These are phyloP conservation scores for Diutina pseudorugosa DNA, from an alignment of 1,139 yeast species.

Conservation along the genomic window DNA sequence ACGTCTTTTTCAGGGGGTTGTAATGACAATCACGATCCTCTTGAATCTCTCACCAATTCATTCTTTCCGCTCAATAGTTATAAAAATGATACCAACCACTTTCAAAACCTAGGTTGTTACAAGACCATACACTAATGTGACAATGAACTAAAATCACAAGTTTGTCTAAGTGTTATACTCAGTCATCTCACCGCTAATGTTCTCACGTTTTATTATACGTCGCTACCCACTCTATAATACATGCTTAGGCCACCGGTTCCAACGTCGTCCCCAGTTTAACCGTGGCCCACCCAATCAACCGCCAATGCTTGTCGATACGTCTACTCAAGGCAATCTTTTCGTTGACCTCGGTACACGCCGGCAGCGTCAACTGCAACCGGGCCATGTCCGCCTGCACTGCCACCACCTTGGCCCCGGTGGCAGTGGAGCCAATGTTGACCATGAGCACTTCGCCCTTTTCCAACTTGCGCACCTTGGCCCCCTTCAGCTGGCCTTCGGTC, in stretches of 20 bases:
- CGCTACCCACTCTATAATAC: neutral
- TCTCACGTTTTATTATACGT: neutral
- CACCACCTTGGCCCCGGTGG: constrained; percentile 97
- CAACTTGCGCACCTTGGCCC: constrained; percentile 88
- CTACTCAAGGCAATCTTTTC: constrained; percentile 98
- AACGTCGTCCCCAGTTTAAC: constrained; percentile 89
- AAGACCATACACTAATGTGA: too few relatives aligned
- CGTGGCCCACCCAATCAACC: constrained; percentile 99
- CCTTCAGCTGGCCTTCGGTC: constrained; percentile 93
- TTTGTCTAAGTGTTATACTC: too few relatives aligned
- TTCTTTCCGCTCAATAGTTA: too few relatives aligned
- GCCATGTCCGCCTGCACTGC: constrained; percentile 99
- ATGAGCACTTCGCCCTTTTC: constrained; percentile 91
- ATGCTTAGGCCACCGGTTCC: constrained; percentile 42
- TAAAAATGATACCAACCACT: too few relatives aligned
- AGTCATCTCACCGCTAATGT: neutral
- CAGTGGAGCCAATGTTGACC: constrained; percentile 99
- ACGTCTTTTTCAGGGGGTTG: too few relatives aligned
- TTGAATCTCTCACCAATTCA: too few relatives aligned
- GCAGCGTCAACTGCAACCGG: constrained; percentile 88
- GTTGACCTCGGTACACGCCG: constrained; percentile 96
- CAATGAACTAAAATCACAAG: too few relatives aligned
- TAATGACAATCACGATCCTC: too few relatives aligned
- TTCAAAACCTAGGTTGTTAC: too few relatives aligned
- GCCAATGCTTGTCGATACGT: constrained; percentile 99